phyloP scores from a whole-genome alignment of 106 monocot genomes.

The Dioscorea zingiberensis region DNA sequence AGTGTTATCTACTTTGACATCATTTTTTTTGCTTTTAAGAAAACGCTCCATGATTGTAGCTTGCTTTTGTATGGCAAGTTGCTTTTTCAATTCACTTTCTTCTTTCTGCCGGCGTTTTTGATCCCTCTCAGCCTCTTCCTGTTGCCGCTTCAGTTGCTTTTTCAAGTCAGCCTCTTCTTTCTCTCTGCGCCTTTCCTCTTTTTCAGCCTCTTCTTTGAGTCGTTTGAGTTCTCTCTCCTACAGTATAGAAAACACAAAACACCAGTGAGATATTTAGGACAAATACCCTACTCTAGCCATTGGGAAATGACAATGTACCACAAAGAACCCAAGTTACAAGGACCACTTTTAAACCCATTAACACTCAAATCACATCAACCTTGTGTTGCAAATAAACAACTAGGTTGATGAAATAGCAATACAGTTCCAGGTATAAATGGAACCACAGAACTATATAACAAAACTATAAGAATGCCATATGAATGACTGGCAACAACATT shows the following conservation, averaged over 20 bases:
- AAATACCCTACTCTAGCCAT: not conserved
- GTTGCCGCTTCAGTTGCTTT: constrained; percentile 22
- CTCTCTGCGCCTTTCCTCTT: constrained; percentile 31
- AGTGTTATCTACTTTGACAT: constrained; percentile 4
- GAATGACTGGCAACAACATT: not conserved
- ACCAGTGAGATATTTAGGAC: not conserved
- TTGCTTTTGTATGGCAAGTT: constrained; percentile 60
- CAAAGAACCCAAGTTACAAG: no score
- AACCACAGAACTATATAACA: not conserved
- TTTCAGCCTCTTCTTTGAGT: constrained; percentile 38
- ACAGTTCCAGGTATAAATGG: not conserved
- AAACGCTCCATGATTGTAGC: constrained; percentile 87
- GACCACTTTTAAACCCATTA: no score
- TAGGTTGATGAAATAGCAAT: not conserved
- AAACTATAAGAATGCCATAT: not conserved
- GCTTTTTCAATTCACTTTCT: constrained; percentile 53
- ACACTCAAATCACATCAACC: not conserved
- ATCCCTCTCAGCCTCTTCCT: constrained; percentile 59
- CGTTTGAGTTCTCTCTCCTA: constrained; percentile 72
- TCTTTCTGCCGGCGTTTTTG: constrained; percentile 69
- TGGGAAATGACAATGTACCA: not conserved
- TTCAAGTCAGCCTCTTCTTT: constrained; percentile 34
- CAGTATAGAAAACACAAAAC: not conserved
- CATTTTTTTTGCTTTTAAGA: constrained; percentile 49
- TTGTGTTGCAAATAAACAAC: not conserved